Base-by-base conservation (phyloP, 176 grass and related monocot genomes). In the Juncus effusus region DNA sequence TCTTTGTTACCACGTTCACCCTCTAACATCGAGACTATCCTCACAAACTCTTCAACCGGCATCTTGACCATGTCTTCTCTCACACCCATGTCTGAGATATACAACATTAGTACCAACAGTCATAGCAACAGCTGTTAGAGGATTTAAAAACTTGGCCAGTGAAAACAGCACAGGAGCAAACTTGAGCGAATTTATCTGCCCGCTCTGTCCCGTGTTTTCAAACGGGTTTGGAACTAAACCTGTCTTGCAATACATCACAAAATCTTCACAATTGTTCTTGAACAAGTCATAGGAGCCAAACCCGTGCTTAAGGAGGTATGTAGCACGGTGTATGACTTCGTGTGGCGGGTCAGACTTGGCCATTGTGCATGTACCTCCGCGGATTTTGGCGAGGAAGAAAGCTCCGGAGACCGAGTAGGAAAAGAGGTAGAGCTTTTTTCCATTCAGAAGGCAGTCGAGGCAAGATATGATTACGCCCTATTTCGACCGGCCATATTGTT, bases 191-290 rank as follows among this genome's bases (percentile, higher is more conserved):
- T 79, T 73, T 3, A 86, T 80, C 72, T 95, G 90, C 0, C 90
- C 90, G 47, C 90, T 95, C 61, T 74, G 41, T 1, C 90, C 82
- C 6, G n/a, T n/a, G n/a, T 76, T 62, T 3, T 68, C 70, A n/a
- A 61, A 8, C 3, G 42, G 63, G 11, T 16, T 61, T 2, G 67
- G 15, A 5, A 95, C 67, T 0, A 95, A 80, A 2, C 83, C 83
- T 6, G 90, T 90, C 83, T 82, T 90, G 90, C 86, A 95, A 78
- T 95, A 95, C 53, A 95, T 80, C 28, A 83, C 71, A 36, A 95
- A 95, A 60, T 95, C 90, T 77, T 95, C 90, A 51, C 90, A 90
- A 58, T 95, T 95, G 83, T 95, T 90, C 51, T 84, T 86, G 65
- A 90, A 90, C 36, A 95, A 78, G 70, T 78, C 78, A 56, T 95